These are phyloP conservation scores for Ulota crispa DNA, from an alignment of 225 moss, liverwort and hornwort species.

Conservation along the genomic window DNA sequence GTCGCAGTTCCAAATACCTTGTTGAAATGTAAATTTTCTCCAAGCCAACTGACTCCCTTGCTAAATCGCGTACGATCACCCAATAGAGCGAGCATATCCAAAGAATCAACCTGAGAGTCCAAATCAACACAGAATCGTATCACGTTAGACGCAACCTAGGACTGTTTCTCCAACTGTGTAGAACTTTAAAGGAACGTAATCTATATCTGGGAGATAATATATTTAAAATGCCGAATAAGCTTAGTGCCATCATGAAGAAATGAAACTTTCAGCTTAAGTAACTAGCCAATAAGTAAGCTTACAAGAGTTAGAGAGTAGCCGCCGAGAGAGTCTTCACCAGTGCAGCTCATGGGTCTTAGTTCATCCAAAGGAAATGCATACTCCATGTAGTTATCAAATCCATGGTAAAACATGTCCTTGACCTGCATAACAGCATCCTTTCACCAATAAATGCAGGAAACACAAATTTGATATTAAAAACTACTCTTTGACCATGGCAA, in stretches of 20 bases:
- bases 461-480: not conserved
- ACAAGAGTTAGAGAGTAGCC: constrained; percentile 88
- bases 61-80: constrained; percentile 73
- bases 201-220: not conserved
- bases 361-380: constrained; percentile 97
- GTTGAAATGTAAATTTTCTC: constrained; percentile 77
- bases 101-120: constrained; percentile 72
- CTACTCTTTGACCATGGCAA: not conserved
- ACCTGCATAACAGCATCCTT: constrained; percentile 55
- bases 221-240: too few species aligned
- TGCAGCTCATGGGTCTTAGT: constrained; percentile 86
- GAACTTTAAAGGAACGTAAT: not conserved
- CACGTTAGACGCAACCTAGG: not conserved
- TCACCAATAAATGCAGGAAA: constrained; percentile 16
- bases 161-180: not conserved
- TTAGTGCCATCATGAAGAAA: not conserved
- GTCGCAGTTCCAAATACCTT: constrained; percentile 41
- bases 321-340: constrained; percentile 91
- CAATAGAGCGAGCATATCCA: constrained; percentile 95
- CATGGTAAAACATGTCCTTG: constrained; percentile 93
- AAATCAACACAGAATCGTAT: constrained; percentile 16
- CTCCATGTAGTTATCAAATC: constrained; percentile 91
- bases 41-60: constrained; percentile 80
- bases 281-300: constrained; percentile 24
- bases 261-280: not conserved